Evolutionary conservation across 805 yeast genomes (phyloP).

Genomic region (Novakomyces olei): DNA sequence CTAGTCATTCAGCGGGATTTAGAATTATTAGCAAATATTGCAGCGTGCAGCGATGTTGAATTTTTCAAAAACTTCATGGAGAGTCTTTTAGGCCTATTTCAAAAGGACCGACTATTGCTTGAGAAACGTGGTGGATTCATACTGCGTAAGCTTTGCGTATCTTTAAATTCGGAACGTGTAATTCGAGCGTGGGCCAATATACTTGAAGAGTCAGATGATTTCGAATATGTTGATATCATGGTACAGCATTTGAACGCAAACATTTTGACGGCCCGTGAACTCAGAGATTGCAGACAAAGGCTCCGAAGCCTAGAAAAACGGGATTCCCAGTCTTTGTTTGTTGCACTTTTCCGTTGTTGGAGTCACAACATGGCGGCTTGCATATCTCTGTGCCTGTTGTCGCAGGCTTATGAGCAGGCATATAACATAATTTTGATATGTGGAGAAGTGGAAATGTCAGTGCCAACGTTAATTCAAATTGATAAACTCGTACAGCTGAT

Average conservation of each 20-base stretch:
- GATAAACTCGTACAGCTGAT: conserved; percentile 75
- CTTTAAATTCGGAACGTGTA: conserved; percentile 61
- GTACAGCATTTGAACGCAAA: conserved; percentile 75
- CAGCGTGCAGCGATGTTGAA: conserved; percentile 47
- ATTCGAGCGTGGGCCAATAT: conserved; percentile 63
- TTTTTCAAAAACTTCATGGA: conserved; percentile 57
- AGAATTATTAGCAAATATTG: conserved; percentile 48
- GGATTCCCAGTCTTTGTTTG: conserved; percentile 28
- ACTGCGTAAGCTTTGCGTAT: conserved; percentile 58
- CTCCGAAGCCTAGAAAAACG: conserved; percentile 39
- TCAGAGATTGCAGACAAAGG: conserved; percentile 44
- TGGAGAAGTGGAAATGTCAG: conserved; percentile 61
- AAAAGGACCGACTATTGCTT: conserved; percentile 41
- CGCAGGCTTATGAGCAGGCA: conserved; percentile 75
- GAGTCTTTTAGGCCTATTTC: conserved; percentile 46
- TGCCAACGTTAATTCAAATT: conserved; percentile 59
- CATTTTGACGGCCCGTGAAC: conserved; percentile 65
- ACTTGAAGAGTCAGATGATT: conserved; percentile 34
- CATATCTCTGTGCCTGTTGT: conserved; percentile 57
- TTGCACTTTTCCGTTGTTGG: conserved; percentile 71
- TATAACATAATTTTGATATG: neutral
- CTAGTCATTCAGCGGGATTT: conserved; percentile 56
- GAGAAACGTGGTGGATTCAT: conserved; percentile 65
- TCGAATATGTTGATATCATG: conserved; percentile 54
- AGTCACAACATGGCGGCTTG: conserved; percentile 78